Base-by-base conservation (phyloP, 202 grass and related monocot genomes). In the Carex arenaria region DNA sequence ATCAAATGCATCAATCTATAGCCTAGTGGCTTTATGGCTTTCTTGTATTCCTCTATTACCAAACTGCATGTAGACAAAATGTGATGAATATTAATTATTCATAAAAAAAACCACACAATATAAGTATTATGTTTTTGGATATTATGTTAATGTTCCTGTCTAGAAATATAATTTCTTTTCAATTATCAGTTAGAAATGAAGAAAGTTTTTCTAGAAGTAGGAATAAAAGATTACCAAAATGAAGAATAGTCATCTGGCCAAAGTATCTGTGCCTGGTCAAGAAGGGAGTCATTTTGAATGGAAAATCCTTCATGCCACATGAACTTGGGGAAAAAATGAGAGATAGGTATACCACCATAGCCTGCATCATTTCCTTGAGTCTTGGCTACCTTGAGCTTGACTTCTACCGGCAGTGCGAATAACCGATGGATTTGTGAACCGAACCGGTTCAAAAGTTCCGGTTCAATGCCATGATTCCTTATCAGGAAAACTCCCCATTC, bases 221-320 rank as follows among this genome's bases (percentile, higher is more conserved):
- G 56, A 45, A 23, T 18, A 4, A 47, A 26, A 11, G 5, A 34
- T 55, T 76, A 76, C 72, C 72, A 76, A 15, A 99, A 99, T 66
- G 4, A 40, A 72, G 2, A n/a, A 89, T 90, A 90, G 80, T 91
- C 93, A 64, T 90, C 78, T 56, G 96, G 96, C 96, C 96, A 99
- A 82, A 99, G 91, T 63, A 85, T 90, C 84, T 91, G 85, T 60
- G 94, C 91, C 42, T 95, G 86, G 52, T 85, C 13, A 47, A 85
- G 85, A 59, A 89, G 91, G 42, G 79, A 77, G 47, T 68, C 79
- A 12, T 83, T 61, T 38, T 87, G 80, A 85, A 99, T 89, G 83
- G 89, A 89, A 93, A 93, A 99, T 5, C 96, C 96, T 90, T 99
- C 96, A 13, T 88, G 95, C 96, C 96, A 99, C 91, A 95, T 93